A percentile compares a stretch with the other conserved stretches of the same genome.
phyloP scores from a whole-genome alignment of 768 basidiomycete species.

The Hypholoma fasciculare region DNA sequence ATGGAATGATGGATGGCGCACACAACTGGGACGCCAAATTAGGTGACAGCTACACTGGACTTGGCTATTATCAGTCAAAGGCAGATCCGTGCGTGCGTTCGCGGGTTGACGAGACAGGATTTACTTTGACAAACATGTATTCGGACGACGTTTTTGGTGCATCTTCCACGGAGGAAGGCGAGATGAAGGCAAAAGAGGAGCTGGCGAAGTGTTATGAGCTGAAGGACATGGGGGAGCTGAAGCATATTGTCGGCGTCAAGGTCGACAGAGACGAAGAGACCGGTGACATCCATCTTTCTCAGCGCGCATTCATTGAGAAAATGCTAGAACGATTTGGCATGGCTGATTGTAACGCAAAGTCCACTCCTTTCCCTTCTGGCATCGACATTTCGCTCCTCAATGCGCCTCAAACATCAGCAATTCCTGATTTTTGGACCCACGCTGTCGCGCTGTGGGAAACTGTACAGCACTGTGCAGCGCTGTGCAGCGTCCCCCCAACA shows the following conservation, averaged over 20 bases:
- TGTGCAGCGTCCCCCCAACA: too few species aligned
- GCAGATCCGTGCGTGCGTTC: background rate
- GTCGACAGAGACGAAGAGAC: constrained; percentile 8
- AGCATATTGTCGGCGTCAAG: constrained; percentile 9
- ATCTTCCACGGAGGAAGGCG: constrained; percentile 6
- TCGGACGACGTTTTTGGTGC: constrained; percentile 15
- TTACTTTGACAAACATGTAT: constrained; percentile 16
- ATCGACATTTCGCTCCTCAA: background rate
- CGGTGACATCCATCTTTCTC: constrained; percentile 2
- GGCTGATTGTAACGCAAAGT: constrained; percentile 9
- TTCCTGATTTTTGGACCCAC: too few species aligned
- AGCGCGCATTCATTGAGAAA: constrained; percentile 4
- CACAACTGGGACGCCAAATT: too few species aligned
- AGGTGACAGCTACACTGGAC: too few species aligned
- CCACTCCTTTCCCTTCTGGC: constrained; percentile 10
- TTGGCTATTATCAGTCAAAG: too few species aligned
- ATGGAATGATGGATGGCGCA: too few species aligned
- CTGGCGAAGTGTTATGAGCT: constrained; percentile 11
- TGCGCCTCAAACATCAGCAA: constrained; percentile 1
- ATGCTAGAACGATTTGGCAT: constrained; percentile 10
- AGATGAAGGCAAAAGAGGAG: constrained; percentile 6
- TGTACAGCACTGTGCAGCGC: too few species aligned
- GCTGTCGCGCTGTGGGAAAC: too few species aligned
- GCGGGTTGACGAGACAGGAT: background rate
- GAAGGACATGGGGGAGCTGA: constrained; percentile 4